Evolutionary conservation across 768 basidiomycete genomes (phyloP), one percentile per base, ranked within the genome.

Genomic region (Russula griseocarnosa): DNA sequence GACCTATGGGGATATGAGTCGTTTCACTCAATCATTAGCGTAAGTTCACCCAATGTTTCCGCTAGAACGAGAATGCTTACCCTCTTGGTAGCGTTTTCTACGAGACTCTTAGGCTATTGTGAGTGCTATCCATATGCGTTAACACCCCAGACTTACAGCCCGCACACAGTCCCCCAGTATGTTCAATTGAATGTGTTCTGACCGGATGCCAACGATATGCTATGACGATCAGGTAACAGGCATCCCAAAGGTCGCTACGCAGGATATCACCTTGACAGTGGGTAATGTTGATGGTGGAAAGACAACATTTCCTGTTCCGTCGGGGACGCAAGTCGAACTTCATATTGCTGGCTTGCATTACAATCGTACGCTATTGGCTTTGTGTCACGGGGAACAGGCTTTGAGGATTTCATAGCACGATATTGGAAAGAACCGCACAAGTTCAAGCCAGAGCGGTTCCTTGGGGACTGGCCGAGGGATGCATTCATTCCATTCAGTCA

Each of bases 391-490:
- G 11, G 11, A n/a, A 20, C 6, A 16, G 3, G 46, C 16, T 47
- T 40, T 56, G n/a, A 63, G 1, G 16, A 26, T 24, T 18, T n/a
- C n/a, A 14, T 65, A 84, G 83, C 83, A 28, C 77, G 78, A 34
- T 83, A 83, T 68, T 85, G 84, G 83, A 71, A 79, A 55, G 76
- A 84, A 44, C 83, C 84, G 3, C 65, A 79, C 30, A 67, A 67
- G 9, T 85, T 83, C 71, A 76, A 74, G 16, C 77, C 77, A 9
- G 70, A 71, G 30, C 68, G 77, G 38, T 77, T 77, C 66, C 58
- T 76, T 3, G 69, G 68, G 26, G 71, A 72, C 55, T 77, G 71
- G 69, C 66, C 72, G 11, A 67, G 67, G 57, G 74, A 76, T 49
- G 76, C 75, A 0, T 76, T 75, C 58, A 16, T 74, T 16, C 72